phyloP scores from a whole-genome alignment of 106 monocot genomes.

The Dendrobium officinale region DNA sequence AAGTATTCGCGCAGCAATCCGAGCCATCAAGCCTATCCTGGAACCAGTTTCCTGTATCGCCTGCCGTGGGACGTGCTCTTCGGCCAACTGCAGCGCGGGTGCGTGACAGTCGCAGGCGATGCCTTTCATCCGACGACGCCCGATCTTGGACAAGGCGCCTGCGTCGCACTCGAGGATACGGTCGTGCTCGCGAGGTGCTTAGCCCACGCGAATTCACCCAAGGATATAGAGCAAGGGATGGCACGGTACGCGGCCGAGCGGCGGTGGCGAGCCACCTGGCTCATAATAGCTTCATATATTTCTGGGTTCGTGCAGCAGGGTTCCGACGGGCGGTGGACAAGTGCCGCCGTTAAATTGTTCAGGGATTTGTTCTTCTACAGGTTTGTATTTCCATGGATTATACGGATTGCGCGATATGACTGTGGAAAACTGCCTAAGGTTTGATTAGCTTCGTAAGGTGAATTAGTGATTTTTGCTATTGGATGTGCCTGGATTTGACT shows the following conservation, averaged over 20 bases:
- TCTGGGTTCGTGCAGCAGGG: slow-evolving; percentile 34
- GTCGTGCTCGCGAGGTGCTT: slow-evolving; percentile 35
- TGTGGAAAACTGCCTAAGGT: slow-evolving; percentile 20
- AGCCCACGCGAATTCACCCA: not conserved
- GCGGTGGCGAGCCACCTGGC: slow-evolving; percentile 19
- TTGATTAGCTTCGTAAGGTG: no score
- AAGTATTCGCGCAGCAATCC: slow-evolving; percentile 11
- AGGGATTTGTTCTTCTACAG: slow-evolving; percentile 29
- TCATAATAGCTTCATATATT: slow-evolving; percentile 26
- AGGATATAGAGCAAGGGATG: not conserved
- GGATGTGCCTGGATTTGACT: no score
- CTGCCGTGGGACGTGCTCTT: slow-evolving; percentile 24
- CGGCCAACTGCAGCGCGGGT: slow-evolving; percentile 5
- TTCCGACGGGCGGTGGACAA: slow-evolving; percentile 9
- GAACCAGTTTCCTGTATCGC: slow-evolving; percentile 24
- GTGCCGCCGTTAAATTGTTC: slow-evolving; percentile 10
- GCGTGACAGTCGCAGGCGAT: slow-evolving; percentile 37
- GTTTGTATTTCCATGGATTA: slow-evolving; percentile 17
- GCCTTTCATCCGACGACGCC: slow-evolving; percentile 52
- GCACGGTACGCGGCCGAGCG: not conserved
- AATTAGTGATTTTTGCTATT: no score
- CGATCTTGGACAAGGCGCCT: slow-evolving; percentile 34
- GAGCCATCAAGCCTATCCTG: slow-evolving; percentile 24
- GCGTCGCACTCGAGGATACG: slow-evolving; percentile 36
- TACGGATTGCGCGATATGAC: slow-evolving; percentile 11